Evolutionary conservation across 129 eudicot species (phyloP).

Genomic region (Chrysanthemum seticuspe): DNA sequence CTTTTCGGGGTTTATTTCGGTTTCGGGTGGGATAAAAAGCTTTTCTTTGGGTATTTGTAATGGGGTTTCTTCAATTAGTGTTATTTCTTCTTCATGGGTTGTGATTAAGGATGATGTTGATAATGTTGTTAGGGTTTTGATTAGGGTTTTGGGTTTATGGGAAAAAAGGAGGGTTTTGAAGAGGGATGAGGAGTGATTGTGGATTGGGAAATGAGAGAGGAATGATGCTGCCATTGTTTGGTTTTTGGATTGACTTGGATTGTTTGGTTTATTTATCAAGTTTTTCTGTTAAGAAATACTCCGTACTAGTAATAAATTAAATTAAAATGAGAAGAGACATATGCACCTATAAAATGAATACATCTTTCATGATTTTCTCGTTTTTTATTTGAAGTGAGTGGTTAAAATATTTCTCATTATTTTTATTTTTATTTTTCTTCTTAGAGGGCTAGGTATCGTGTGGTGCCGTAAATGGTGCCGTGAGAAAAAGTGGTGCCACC

Average conservation of each 20-base stretch:
- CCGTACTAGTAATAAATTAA: too few relatives aligned
- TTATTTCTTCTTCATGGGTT: constrained; percentile 15
- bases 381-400: too few relatives aligned
- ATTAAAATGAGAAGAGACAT: too few relatives aligned
- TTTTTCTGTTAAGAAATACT: too few relatives aligned
- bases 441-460: too few relatives aligned
- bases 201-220: constrained; percentile 40
- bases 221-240: constrained; percentile 20
- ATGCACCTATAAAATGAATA: too few relatives aligned
- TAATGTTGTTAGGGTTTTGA: constrained; percentile 19
- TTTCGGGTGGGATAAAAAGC: constrained; percentile 89
- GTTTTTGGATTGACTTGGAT: constrained; percentile 6
- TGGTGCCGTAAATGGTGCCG: too few relatives aligned
- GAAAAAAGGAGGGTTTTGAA: constrained; percentile 29
- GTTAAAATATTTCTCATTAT: too few relatives aligned
- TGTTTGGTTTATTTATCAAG: background rate
- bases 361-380: too few relatives aligned
- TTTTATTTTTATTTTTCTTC: too few relatives aligned
- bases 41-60: constrained; percentile 62
- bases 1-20: constrained; percentile 51
- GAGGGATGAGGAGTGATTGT: constrained; percentile 33
- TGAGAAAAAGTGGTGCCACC: too few relatives aligned
- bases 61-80: constrained; percentile 30
- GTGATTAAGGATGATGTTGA: constrained; percentile 30
- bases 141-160: constrained; percentile 38